Percentiles rank a stretch among this genome's conserved stretches.
Evolutionary conservation across 768 basidiomycete genomes (phyloP).

Genomic region (Phaffia australis): DNA sequence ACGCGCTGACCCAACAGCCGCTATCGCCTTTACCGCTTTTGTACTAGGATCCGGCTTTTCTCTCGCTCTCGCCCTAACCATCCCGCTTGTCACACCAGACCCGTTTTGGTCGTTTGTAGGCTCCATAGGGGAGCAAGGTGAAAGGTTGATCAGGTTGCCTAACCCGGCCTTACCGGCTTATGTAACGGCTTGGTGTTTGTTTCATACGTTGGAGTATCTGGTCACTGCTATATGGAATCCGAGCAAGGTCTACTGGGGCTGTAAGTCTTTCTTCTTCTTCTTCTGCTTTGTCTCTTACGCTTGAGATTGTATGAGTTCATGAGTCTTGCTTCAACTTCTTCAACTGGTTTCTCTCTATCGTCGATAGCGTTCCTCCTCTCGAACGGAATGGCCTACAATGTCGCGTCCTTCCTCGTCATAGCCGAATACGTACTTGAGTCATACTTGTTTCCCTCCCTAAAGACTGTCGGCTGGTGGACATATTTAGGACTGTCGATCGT

Average conservation of each 20-base stretch:
- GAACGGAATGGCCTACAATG: slow-evolving; percentile 73
- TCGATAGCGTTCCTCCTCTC: slow-evolving; percentile 77
- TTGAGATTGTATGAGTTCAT: background rate
- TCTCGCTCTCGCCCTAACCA: slow-evolving; percentile 10
- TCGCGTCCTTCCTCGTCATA: slow-evolving; percentile 68
- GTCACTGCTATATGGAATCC: slow-evolving; percentile 94
- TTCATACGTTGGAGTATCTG: slow-evolving; percentile 90
- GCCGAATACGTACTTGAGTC: slow-evolving; percentile 64
- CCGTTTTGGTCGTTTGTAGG: background rate
- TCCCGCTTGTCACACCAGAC: background rate
- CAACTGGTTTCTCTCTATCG: background rate
- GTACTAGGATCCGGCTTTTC: slow-evolving; percentile 8
- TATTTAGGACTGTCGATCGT: slow-evolving; percentile 51
- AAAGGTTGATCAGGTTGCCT: background rate
- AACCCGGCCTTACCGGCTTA: slow-evolving; percentile 41
- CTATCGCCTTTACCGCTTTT: slow-evolving; percentile 16
- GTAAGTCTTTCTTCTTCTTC: slow-evolving; percentile 45
- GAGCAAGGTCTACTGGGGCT: slow-evolving; percentile 82
- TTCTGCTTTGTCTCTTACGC: background rate
- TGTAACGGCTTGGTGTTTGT: slow-evolving; percentile 66
- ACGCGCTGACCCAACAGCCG: slow-evolving; percentile 12
- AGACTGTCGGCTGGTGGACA: slow-evolving; percentile 3
- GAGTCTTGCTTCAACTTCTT: background rate
- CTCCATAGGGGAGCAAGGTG: background rate
- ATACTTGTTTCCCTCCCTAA: slow-evolving; percentile 44